Base-by-base conservation (phyloP, 345 rosid species). In the Kandelia obovata region DNA sequence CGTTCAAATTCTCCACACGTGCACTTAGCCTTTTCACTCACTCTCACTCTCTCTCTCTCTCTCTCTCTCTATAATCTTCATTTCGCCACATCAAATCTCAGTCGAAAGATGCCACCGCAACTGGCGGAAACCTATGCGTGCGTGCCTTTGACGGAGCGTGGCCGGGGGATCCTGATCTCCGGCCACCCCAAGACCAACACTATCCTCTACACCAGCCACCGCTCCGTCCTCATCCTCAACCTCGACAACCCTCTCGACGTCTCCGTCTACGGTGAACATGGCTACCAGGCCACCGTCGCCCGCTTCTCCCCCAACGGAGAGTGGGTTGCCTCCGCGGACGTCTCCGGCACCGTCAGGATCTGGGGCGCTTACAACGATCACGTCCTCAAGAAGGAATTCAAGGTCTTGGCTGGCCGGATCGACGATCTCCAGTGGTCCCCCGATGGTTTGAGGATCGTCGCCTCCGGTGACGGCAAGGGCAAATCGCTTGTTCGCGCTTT, bases 361-460 rank as follows among this genome's bases (percentile, higher is more conserved):
- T 95, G 99, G 97, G 99, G 97, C 52, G 66, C 97, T 55, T 76
- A 76, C 75, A 82, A 80, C 61, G 99, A 92, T 23, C 86, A 85
- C 52, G 99, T 95, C 27, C 66, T 95, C 77, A 95, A 88, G 92
- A 89, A 95, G 19, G 99, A 95, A 84, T 95, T 95, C 69, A 88
- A 80, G 80, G 93, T 92, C 62, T 71, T 95, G 71, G 77, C 96
- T 58, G 99, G 97, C 52, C 88, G 97, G 92, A 92, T 95, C 86
- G 99, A 95, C 64, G 99, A 95, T 79, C 92, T 95, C 4, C 97
- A 91, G 77, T 95, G 99, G 99, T 95, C 99, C 0, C 93, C 96
- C 51, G 99, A 95, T 65, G 95, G 97, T 27, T 65, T 86, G 86
- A 73, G 97, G 84, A 89, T 95, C 67, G 99, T 95, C 16, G 97